phyloP scores from a whole-genome alignment of 2,329 filamentous ascomycete genomes.

The Elsinoe fawcettii region DNA sequence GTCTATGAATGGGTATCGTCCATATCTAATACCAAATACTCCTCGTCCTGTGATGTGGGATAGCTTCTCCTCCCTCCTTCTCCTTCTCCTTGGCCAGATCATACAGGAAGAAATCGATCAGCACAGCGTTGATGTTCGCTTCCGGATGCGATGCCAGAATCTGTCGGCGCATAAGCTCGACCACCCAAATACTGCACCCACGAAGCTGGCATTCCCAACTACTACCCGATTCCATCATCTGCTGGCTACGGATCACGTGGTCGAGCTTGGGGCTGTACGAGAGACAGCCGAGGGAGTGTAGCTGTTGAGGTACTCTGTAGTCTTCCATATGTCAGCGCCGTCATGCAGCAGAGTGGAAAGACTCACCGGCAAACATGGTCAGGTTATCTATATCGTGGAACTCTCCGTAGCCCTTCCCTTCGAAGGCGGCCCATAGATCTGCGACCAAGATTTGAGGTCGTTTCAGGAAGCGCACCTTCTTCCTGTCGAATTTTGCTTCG shows the following conservation, averaged over 20 bases:
- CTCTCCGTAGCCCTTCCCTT: conserved; percentile 66
- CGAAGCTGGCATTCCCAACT: conserved; percentile 81
- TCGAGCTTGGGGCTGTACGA: conserved; percentile 76
- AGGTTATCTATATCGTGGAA: conserved; percentile 91
- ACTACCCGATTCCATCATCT: conserved; percentile 61
- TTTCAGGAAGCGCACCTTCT: conserved; percentile 76
- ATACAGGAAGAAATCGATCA: conserved; percentile 97
- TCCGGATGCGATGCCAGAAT: conserved; percentile 68
- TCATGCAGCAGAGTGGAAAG: background rate
- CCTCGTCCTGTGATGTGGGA: conserved; percentile 81
- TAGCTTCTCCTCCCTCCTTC: conserved; percentile 40
- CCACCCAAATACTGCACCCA: conserved; percentile 92
- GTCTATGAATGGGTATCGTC: background rate
- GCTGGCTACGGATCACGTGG: conserved; percentile 56
- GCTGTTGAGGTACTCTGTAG: conserved; percentile 91
- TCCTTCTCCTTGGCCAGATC: conserved; percentile 88
- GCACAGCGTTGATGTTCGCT: conserved; percentile 67
- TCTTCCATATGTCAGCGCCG: conserved; percentile 42
- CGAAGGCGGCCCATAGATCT: conserved; percentile 93
- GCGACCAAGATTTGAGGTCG: conserved; percentile 93
- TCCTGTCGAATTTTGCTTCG: conserved; percentile 65
- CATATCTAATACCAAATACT: conserved; percentile 79
- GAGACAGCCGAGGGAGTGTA: conserved; percentile 73
- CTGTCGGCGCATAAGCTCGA: conserved; percentile 78
- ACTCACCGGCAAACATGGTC: conserved; percentile 80